Evolutionary conservation across 2,329 filamentous ascomycete species (phyloP).

Genomic region (Verticillium isaacii): DNA sequence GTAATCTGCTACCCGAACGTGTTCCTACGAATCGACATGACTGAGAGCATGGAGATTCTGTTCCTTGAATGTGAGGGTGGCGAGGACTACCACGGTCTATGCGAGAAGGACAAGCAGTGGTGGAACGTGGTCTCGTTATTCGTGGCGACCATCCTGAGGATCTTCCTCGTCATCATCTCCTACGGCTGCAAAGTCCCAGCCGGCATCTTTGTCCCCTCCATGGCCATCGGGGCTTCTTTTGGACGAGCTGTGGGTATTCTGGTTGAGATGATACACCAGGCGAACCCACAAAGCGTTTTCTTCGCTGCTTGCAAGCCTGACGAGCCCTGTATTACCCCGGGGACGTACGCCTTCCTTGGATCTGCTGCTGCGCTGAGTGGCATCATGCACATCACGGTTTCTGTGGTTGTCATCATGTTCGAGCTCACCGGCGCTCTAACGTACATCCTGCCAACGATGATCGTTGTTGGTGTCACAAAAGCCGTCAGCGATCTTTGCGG

Average conservation of each 20-base stretch:
- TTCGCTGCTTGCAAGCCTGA: conserved; percentile 88
- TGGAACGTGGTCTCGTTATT: conserved; percentile 73
- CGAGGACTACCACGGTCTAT: conserved; percentile 85
- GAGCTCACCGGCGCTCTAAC: conserved; percentile 95
- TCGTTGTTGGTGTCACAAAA: conserved; percentile 95
- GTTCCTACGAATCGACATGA: conserved; percentile 96
- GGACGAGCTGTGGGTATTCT: conserved; percentile 91
- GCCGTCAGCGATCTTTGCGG: conserved; percentile 85
- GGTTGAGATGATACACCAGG: conserved; percentile 83
- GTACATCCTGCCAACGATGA: conserved; percentile 98
- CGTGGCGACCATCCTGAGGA: conserved; percentile 74
- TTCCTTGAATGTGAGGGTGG: conserved; percentile 89
- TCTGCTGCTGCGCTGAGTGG: conserved; percentile 88
- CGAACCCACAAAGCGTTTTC: conserved; percentile 75
- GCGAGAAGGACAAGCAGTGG: conserved; percentile 72
- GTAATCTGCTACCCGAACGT: conserved; percentile 96
- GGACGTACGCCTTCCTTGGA: conserved; percentile 93
- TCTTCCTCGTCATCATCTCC: conserved; percentile 85
- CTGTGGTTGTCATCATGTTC: conserved; percentile 99
- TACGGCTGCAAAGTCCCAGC: conserved; percentile 98
- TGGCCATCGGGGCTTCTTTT: conserved; percentile 94
- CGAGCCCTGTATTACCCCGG: conserved; percentile 92
- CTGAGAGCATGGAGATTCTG: conserved; percentile 97
- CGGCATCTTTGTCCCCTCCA: conserved; percentile 95
- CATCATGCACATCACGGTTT: conserved; percentile 97